phyloP scores from a whole-genome alignment of 2,329 filamentous ascomycete species.

The Exutisphaerella laricina region DNA sequence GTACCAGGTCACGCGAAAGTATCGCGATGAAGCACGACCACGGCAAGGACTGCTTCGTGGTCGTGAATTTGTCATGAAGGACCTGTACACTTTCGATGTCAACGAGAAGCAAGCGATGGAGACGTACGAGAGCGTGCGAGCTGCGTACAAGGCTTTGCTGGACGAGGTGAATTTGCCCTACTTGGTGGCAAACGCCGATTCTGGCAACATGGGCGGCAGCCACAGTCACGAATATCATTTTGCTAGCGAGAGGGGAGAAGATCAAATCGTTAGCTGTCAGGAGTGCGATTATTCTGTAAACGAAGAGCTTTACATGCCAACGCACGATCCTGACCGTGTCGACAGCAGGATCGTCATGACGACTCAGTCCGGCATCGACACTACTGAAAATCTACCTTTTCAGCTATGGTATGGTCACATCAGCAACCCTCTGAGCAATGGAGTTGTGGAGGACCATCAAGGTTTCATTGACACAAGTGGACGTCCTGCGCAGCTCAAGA shows the following conservation, averaged over 20 bases:
- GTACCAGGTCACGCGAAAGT: constrained; percentile 92
- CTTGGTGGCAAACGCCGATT: constrained; percentile 80
- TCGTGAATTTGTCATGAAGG: constrained; percentile 96
- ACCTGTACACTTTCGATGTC: constrained; percentile 90
- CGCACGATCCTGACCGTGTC: constrained; percentile 1
- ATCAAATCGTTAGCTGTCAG: constrained; percentile 71
- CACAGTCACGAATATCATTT: constrained; percentile 95
- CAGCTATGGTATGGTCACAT: constrained; percentile 10
- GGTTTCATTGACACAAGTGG: neutral
- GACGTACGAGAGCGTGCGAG: constrained; percentile 71
- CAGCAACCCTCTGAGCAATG: neutral
- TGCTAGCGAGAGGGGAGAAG: constrained; percentile 72
- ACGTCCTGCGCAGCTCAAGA: constrained; percentile 47
- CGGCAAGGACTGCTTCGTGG: constrained; percentile 81
- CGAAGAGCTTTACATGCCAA: constrained; percentile 60
- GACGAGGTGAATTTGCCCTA: constrained; percentile 77
- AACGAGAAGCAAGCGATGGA: constrained; percentile 61
- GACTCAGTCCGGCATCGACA: neutral
- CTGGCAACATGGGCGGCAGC: constrained; percentile 91
- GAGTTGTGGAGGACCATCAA: constrained; percentile 45
- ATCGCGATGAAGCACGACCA: constrained; percentile 85
- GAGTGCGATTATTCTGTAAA: constrained; percentile 75
- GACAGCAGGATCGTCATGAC: neutral
- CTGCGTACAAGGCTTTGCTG: constrained; percentile 71
- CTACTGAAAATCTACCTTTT: constrained; percentile 6